Base-by-base conservation (phyloP, 2,329 filamentous ascomycete genomes). In the Dothistroma pini region DNA sequence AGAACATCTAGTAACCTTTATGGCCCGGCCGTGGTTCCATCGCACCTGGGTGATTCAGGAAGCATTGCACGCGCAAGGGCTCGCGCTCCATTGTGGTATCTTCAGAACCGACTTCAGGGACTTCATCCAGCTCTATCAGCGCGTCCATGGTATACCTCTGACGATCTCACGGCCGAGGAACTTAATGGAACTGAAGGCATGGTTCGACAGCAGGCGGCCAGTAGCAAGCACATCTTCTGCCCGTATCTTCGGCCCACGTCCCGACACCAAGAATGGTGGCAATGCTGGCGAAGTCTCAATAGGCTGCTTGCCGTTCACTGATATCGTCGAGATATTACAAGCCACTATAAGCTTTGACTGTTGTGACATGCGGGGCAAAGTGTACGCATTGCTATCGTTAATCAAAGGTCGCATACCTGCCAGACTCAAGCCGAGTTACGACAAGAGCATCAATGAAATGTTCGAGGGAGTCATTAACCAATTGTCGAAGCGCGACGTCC, bases 31-130 rank as follows among this genome's bases (percentile, higher is more conserved):
- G 21, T 58, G 56, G 56, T 58, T 54, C 34, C 19, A 19, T 19
- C 29, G 49, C 25, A 58, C 49, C 5, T 58, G 49, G 56, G 56
- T 58, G 9, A 44, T 58, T 3, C 56, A 58, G 35, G 56, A 58
- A 25, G 35, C 41, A 19, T 35, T 51, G 7, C 49, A 54, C 19
- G 48, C 56, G 12, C 48, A 44, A 19, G 52, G 25, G 38, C 32
- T 50, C 44, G 44, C 21, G 4, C 32, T 57, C 19, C 44, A 34
- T 10, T 51, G 41, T n/a, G 21, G 31, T 11, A 19, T 31, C 31
- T 54, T 22, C 32, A 21, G 22, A 41, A 9, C 52, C 9, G 12
- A 38, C 10, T 32, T 38, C n/a, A 38, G 21, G 12, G 4, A 32
- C 34, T 34, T 54, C 52, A 38, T 38, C 31, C 32, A 38, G 31